Evolutionary conservation across 1,139 yeast species (phyloP), one percentile per base, ranked within the genome.

Genomic region (Yamadazyma jaroonii): DNA sequence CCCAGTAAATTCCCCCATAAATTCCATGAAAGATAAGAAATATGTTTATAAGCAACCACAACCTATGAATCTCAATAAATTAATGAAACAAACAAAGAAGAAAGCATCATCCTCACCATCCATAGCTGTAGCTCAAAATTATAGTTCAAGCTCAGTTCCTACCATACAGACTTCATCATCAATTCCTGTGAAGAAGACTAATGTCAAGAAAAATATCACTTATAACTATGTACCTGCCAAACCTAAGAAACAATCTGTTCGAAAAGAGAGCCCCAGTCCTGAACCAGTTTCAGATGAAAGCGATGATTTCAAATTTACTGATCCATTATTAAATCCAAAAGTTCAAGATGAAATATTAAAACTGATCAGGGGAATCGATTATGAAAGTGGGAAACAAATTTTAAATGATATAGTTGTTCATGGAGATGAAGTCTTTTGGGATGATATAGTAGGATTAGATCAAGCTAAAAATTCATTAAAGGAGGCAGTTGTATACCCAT

Each of bases 381-480:
- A 56, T 40, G 44, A 55, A 39, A 55, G 77, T 41, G 66, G 71
- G 36, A 54, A 62, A 40, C 96, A 88, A 56, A 92, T 92, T 37
- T 70, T 92, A 45, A 85, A 86, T 49, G 97, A 92, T 56, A 88
- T 92, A 48, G 94, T 90, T 6, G 89, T 89, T 7, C 87, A 84
- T 44, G 97, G 97, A 7, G 97, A 92, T 59, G 94, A 89, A 52
- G 97, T 92, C 1, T 87, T 80, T 54, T 92, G 98, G 98, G 94
- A 84, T 32, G 98, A 92, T 57, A 88, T 92, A 47, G 97, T 96
- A 1, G 98, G 98, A 1, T 64, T 92, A 28, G 97, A 89, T 43
- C 75, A 77, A 11, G 97, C 98, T 6, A 92, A 92, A 54, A 81
- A 77, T 47, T 85, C 97, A 0, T 70, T 92, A 40, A 92, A 92